Conservation (phyloP, 257 asterid species). For the Solanum chaucha region DNA sequence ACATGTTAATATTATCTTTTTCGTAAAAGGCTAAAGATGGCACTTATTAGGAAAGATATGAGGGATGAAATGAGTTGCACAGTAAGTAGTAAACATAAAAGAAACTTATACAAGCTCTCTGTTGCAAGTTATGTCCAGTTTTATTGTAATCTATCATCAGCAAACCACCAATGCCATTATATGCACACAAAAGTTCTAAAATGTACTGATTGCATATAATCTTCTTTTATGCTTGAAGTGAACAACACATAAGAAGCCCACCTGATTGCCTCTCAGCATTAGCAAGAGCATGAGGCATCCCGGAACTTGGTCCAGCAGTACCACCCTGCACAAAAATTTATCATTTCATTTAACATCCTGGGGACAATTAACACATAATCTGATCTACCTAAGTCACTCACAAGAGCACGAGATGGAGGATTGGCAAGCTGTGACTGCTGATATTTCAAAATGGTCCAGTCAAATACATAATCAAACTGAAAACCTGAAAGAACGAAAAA, state of each 20-base stretch:
- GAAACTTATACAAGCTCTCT: neutral
- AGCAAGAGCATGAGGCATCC: conserved; percentile 40
- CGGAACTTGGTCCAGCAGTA: conserved; percentile 55
- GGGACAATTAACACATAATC: neutral
- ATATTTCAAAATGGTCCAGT: conserved; percentile 83
- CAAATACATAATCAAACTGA: conserved; percentile 71
- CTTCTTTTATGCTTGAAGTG: neutral
- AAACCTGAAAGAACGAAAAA: conserved; percentile 42
- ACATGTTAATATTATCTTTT: neutral
- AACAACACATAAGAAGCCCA: conserved; percentile 8
- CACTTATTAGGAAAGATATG: neutral
- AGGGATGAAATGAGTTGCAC: neutral
- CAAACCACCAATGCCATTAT: neutral
- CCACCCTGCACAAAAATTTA: conserved; percentile 33
- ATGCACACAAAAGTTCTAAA: neutral
- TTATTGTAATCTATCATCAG: neutral
- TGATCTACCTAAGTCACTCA: conserved; percentile 24
- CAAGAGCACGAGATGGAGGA: conserved; percentile 73
- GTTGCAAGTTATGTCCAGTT: neutral
- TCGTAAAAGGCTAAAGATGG: neutral
- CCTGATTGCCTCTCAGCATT: conserved; percentile 64
- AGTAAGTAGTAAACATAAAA: neutral
- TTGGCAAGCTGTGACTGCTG: conserved; percentile 70
- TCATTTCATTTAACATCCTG: neutral
- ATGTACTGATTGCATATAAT: neutral